These are phyloP conservation scores for Ambrosiella beaveri DNA, from an alignment of 2,329 filamentous ascomycete genomes.

Conservation along the genomic window DNA sequence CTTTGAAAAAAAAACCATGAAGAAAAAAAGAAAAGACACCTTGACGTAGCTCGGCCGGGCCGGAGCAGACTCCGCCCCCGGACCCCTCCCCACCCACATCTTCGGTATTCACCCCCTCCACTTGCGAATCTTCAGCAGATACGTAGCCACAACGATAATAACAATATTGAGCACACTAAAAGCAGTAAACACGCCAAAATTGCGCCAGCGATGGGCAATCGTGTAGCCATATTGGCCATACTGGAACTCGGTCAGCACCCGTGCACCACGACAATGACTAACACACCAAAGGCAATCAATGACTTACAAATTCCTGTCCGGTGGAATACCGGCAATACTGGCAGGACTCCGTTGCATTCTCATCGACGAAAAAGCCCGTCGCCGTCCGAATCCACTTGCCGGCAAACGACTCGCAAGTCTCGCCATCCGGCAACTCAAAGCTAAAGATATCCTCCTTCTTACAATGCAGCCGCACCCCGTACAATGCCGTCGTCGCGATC, in stretches of 20 bases:
- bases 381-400: not conserved
- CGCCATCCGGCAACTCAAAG: not conserved
- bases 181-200: not conserved
- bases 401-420: not conserved
- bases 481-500: not conserved
- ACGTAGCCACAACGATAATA: not conserved
- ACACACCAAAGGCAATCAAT: not conserved
- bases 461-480: not conserved
- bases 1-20: too few species aligned
- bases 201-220: not conserved
- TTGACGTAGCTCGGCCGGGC: too few species aligned
- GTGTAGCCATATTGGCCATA: not conserved
- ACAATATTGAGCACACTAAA: not conserved
- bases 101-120: not conserved
- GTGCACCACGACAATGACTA: not conserved
- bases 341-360: not conserved
- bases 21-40: too few species aligned
- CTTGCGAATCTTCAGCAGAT: not conserved
- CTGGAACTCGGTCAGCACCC: not conserved
- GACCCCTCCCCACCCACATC: too few species aligned
- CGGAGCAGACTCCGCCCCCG: too few species aligned
- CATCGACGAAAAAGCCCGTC: not conserved
- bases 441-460: not conserved
- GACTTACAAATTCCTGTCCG: not conserved
- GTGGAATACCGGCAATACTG: constrained; percentile 1